Percentiles rank a stretch among this genome's conserved stretches.
phyloP scores from a whole-genome alignment of 2,329 filamentous ascomycete species.

The Phaeosphaeriaceae sp. region DNA sequence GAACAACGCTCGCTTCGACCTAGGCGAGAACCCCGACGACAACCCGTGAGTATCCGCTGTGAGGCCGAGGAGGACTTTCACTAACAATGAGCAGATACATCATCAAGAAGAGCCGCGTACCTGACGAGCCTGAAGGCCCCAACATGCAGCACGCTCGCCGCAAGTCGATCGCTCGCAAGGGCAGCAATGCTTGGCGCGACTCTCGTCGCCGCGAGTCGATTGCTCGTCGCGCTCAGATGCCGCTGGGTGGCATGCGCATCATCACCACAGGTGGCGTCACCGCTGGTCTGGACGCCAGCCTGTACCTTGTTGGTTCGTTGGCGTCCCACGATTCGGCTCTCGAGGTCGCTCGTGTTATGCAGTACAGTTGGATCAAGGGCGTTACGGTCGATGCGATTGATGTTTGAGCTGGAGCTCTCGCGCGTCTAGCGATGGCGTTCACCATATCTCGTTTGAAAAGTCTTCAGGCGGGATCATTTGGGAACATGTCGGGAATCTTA shows the following conservation, averaged over 20 bases:
- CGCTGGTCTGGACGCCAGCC: constrained; percentile 79
- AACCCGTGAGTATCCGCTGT: constrained; percentile 54
- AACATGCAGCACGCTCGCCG: constrained; percentile 47
- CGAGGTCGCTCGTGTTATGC: constrained; percentile 76
- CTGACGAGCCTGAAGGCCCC: constrained; percentile 62
- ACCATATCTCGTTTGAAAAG: constrained; percentile 21
- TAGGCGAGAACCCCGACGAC: constrained; percentile 77
- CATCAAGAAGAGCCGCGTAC: constrained; percentile 63
- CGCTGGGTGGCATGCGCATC: constrained; percentile 71
- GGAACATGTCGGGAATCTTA: constrained; percentile 32
- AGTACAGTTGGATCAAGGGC: constrained; percentile 87
- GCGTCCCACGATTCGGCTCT: constrained; percentile 78
- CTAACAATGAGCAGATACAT: constrained; percentile 80
- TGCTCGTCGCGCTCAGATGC: constrained; percentile 76
- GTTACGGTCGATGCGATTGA: constrained; percentile 84
- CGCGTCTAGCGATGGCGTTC: constrained; percentile 34
- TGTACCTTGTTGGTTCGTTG: constrained; percentile 85
- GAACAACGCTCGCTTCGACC: constrained; percentile 87
- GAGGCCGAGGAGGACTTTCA: not conserved
- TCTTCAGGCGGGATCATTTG: constrained; percentile 30
- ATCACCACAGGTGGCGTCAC: constrained; percentile 81
- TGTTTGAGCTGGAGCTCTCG: constrained; percentile 61
- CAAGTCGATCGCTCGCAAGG: constrained; percentile 68
- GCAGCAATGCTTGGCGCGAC: constrained; percentile 80
- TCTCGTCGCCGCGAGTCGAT: constrained; percentile 82